Percentiles rank a stretch among this genome's conserved stretches.
Conservation (phyloP, 306 rosid species). For the Trichosanthes truncata region DNA sequence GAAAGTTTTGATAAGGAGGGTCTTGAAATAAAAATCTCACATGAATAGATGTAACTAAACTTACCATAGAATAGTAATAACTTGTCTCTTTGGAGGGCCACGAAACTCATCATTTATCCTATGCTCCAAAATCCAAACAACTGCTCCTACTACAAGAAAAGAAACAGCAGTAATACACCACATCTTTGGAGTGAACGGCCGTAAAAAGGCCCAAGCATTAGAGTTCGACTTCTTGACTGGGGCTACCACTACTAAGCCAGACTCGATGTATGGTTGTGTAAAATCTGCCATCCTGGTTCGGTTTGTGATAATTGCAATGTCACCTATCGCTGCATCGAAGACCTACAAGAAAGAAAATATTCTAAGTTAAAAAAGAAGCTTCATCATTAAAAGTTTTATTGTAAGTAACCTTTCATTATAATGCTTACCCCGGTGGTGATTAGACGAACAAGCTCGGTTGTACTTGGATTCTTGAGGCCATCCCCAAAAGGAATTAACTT, state of each 20-base stretch:
- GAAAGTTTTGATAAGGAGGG: background rate
- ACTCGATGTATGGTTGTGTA: slow-evolving; percentile 85
- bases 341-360: slow-evolving; percentile 37
- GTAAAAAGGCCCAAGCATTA: slow-evolving; percentile 76
- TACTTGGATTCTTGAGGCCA: slow-evolving; percentile 48
- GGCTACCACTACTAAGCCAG: slow-evolving; percentile 88
- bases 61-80: slow-evolving; percentile 67
- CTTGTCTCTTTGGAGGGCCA: slow-evolving; percentile 83
- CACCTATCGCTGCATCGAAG: slow-evolving; percentile 82
- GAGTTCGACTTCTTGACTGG: slow-evolving; percentile 45
- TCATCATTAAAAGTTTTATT: slow-evolving; percentile 7
- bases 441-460: slow-evolving; percentile 50
- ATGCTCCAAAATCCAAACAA: slow-evolving; percentile 93
- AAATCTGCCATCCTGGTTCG: slow-evolving; percentile 87
- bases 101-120: slow-evolving; percentile 81
- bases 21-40: background rate
- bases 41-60: slow-evolving; percentile 4
- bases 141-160: slow-evolving; percentile 71
- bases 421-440: slow-evolving; percentile 73
- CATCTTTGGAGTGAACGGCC: slow-evolving; percentile 63
- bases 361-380: slow-evolving; percentile 5
- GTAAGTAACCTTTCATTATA: background rate
- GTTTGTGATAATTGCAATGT: slow-evolving; percentile 70
- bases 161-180: slow-evolving; percentile 67
- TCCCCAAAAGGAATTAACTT: slow-evolving; percentile 50